These are phyloP conservation scores for Aspergillus ellipticus DNA, from an alignment of 495 filamentous ascomycete species.

Conservation along the genomic window DNA sequence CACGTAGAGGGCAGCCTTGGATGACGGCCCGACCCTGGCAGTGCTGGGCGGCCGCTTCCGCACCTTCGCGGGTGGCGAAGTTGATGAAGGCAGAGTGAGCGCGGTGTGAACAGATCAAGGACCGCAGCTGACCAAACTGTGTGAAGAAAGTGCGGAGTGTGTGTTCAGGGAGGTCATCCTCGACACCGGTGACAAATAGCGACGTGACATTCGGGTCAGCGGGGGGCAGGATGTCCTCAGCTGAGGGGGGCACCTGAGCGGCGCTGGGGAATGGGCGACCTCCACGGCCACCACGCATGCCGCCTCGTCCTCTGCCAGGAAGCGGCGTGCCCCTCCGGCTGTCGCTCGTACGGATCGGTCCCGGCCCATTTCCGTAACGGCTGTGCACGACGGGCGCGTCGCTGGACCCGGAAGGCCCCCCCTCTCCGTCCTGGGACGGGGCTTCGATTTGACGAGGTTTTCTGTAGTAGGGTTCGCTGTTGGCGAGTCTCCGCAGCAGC, in stretches of 20 bases:
- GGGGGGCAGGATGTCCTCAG: constrained; percentile 80
- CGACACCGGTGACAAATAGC: constrained; percentile 89
- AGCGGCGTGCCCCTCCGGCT: constrained; percentile 34
- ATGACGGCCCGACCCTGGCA: constrained; percentile 86
- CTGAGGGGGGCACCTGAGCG: constrained; percentile 70
- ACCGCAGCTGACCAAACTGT: constrained; percentile 80
- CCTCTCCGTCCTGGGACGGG: constrained; percentile 38
- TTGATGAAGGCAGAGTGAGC: constrained; percentile 97
- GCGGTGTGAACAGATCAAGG: constrained; percentile 90
- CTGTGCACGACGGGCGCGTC: constrained; percentile 34
- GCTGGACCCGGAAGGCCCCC: constrained; percentile 15
- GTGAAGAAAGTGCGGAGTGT: constrained; percentile 86
- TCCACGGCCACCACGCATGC: constrained; percentile 47
- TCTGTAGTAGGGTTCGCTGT: constrained; percentile 91
- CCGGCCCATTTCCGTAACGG: constrained; percentile 45
- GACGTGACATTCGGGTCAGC: constrained; percentile 80
- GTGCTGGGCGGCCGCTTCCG: constrained; percentile 77
- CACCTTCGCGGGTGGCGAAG: constrained; percentile 74
- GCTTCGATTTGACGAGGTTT: constrained; percentile 68
- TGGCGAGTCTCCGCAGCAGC: constrained; percentile 76
- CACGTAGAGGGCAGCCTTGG: constrained; percentile 76
- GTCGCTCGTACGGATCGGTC: constrained; percentile 66
- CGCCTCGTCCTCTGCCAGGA: constrained; percentile 42
- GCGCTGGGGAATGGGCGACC: constrained; percentile 64
- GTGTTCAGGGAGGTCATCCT: constrained; percentile 93